These are phyloP conservation scores for Udeniomyces megalosporus DNA, from an alignment of 768 basidiomycete species.

Conservation along the genomic window DNA sequence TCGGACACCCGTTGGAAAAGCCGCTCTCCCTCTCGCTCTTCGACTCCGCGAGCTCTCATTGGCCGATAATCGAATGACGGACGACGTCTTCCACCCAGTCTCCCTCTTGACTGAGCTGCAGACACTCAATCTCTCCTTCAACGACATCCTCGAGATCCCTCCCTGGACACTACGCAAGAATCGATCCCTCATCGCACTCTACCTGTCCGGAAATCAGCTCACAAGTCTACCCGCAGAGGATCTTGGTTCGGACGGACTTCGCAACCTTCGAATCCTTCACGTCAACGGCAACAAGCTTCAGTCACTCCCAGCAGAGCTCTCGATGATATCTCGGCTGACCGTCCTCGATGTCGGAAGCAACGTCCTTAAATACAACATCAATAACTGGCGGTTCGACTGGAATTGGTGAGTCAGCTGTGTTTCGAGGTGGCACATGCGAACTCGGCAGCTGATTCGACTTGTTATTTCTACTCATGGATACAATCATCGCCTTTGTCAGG, in stretches of 20 bases:
- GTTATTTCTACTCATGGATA: not conserved
- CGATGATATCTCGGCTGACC: conserved; percentile 58
- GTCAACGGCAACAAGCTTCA: conserved; percentile 87
- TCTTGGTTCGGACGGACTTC: conserved; percentile 43
- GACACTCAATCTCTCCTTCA: conserved; percentile 84
- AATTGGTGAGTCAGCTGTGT: conserved; percentile 54
- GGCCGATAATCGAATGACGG: conserved; percentile 72
- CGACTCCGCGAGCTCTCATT: conserved; percentile 66
- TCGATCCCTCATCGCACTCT: conserved; percentile 58
- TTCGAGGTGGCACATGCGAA: not conserved
- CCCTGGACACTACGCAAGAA: conserved; percentile 56
- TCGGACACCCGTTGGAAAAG: conserved; percentile 5
- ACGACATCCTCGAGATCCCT: conserved; percentile 80
- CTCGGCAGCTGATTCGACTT: not conserved
- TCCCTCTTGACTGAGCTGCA: conserved; percentile 59
- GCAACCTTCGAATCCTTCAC: conserved; percentile 55
- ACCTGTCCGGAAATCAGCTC: conserved; percentile 88
- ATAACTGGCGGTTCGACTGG: conserved; percentile 98
- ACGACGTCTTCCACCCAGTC: conserved; percentile 59
- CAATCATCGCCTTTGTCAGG: conserved; percentile 40
- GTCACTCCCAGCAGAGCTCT: conserved; percentile 78
- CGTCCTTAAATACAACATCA: conserved; percentile 85
- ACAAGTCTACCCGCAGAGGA: conserved; percentile 81
- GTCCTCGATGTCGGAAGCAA: conserved; percentile 90
- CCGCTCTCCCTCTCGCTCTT: conserved; percentile 45